Evolutionary conservation across 441 rosid species (phyloP), one percentile per base, ranked within the genome.

Genomic region (Populus hybrid): DNA sequence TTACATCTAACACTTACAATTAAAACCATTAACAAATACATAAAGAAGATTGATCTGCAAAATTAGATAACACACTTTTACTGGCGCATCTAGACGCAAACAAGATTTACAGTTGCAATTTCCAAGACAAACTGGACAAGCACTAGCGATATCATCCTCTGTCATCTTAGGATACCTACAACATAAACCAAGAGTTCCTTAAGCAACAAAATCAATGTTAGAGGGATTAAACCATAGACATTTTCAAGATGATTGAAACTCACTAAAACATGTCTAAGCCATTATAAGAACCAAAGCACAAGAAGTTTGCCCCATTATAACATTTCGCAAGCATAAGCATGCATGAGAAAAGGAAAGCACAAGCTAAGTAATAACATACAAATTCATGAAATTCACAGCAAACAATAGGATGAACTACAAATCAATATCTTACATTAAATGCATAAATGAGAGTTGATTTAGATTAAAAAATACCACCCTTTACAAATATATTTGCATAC

Each of bases 51-150:
- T 72, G 23, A 61, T 9, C 40, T 46, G 71, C 36, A 77, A 28
- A 20, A 57, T 9, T 42, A 10, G 73, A 75, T 23, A 75, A 76
- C 85, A 73, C 28, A 84, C 92, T 21, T 75, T 38, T 16, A 32
- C 38, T 16, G 80, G 75, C 21, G 81, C 81, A 76, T 83, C 86
- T 53, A 53, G 21, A 38, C 92, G 89, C 82, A 91, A 80, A 83
- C 95, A 91, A 35, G 90, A 80, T 82, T 90, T 90, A 81, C 95
- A 91, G 77, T 89, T 90, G 82, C 95, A 90, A 78, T 85, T 91
- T n/a, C 73, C 73, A 4, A 75, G 81, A 74, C 95, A 90, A 83
- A 90, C 78, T 23, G 95, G 95, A 77, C 95, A 91, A 74, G 79
- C 79, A 11, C 76, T 71, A 4, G 89, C 89, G 72, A 90, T 81